Evolutionary conservation across 192 early-diverging fungal species (phyloP).

Genomic region (Spinellus fusiger): DNA sequence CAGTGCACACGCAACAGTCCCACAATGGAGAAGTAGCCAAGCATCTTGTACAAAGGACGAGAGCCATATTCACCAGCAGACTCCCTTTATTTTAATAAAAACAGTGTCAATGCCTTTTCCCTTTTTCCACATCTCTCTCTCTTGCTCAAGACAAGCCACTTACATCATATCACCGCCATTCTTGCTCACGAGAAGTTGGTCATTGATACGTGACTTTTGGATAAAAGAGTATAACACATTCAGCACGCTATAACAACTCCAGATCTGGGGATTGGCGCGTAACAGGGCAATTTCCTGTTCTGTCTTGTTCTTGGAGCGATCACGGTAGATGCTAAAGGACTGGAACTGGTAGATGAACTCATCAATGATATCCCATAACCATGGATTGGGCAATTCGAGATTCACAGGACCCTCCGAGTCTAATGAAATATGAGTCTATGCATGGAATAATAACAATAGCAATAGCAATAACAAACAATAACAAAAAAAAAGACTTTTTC

Average conservation of each 20-base stretch:
- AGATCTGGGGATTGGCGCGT: conserved; percentile 81
- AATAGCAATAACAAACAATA: no score
- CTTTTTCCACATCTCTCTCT: neutral
- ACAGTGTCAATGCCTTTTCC: no score
- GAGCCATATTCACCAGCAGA: conserved; percentile 86
- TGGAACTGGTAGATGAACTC: conserved; percentile 99
- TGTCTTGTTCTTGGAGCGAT: conserved; percentile 73
- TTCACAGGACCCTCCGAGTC: conserved; percentile 77
- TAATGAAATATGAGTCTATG: conserved; percentile 11
- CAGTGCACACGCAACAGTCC: conserved; percentile 93
- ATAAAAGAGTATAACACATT: conserved; percentile 95
- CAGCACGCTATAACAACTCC: conserved; percentile 94
- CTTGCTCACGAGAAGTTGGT: conserved; percentile 86
- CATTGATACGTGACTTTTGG: conserved; percentile 91
- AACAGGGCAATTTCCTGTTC: conserved; percentile 78
- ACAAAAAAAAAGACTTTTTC: neutral
- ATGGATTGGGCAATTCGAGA: conserved; percentile 95
- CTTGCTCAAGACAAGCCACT: neutral
- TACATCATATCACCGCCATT: conserved; percentile 81
- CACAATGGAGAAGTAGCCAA: conserved; percentile 94
- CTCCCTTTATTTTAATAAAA: no score
- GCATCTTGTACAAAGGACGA: conserved; percentile 90
- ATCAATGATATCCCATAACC: conserved; percentile 99
- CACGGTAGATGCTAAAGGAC: conserved; percentile 92
- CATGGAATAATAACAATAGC: no score